Base-by-base conservation (phyloP, 345 rosid genomes). In the Dipteronia sinensis region DNA sequence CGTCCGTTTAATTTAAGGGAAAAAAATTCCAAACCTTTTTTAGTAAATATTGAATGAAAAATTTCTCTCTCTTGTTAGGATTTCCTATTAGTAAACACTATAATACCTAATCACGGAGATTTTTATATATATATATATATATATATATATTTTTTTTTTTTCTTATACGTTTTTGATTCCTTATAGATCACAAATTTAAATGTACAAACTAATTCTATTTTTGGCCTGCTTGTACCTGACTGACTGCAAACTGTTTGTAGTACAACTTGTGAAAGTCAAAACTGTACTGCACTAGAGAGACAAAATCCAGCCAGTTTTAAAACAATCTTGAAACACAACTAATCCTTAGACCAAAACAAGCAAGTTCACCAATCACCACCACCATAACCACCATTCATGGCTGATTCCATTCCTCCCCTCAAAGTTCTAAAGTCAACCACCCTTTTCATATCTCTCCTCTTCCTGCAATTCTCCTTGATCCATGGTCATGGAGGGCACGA, bases 351-450 rank as follows among this genome's bases (percentile, higher is more conserved):
- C 71, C 51, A 17, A 16, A 53, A 40, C 51, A 55, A 59, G 1
- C 22, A 22, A 8, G 27, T 62, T 29, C 62, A 56, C 6, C 38
- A 34, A 5, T 13, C 62, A n/a, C 62, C n/a, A 4, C 23, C 23
- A 2, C 23, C n/a, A 19, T 34, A 34, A 34, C 46, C 11, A 1
- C 49, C 31, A 61, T 66, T 70, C 22, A 85, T 82, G 89, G 79
- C 86, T 79, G 25, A 22, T 59, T 27, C 63, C 2, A 63, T 64
- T 44, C 27, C 22, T 66, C 62, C 79, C 58, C 44, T 78, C 65
- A 78, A 78, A 80, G 74, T 75, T 71, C 73, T 77, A 23, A 86
- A 82, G 89, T 89, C 93, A 83, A 88, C 85, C 61, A 77, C 78
- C 46, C 64, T 90, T 62, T 71, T 77, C 46, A 47, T 89, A 15